A percentile compares a stretch with the other conserved stretches of the same genome.
phyloP scores from a whole-genome alignment of 2,329 filamentous ascomycete species.

The Trichophaea hybrida region DNA sequence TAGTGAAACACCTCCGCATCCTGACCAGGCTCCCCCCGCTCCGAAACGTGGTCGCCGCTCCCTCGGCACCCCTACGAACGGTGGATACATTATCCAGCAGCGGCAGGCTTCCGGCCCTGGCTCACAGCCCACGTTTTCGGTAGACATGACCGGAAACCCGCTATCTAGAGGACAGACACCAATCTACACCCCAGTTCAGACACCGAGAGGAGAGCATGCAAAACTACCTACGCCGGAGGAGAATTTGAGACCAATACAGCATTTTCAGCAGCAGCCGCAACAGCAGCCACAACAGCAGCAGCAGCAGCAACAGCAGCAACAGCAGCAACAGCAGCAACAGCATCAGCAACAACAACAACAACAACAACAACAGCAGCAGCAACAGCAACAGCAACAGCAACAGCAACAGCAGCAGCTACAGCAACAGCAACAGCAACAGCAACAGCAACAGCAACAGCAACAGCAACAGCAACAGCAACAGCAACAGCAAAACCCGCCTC shows the following conservation, averaged over 20 bases:
- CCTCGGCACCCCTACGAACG: slow-evolving; percentile 17
- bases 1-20: slow-evolving; percentile 11
- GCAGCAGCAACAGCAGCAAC: background rate
- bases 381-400: background rate
- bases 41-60: slow-evolving; percentile 22
- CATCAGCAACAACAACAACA: slow-evolving; percentile 1
- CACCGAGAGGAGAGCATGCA: background rate
- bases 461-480: slow-evolving; percentile 6
- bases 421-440: background rate
- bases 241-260: background rate
- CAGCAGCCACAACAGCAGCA: slow-evolving; percentile 4
- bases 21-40: slow-evolving; percentile 15
- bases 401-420: background rate
- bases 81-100: background rate
- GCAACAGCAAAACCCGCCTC: slow-evolving; percentile 7
- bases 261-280: slow-evolving; percentile 8
- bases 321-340: slow-evolving; percentile 3
- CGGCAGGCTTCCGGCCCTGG: background rate
- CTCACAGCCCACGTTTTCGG: slow-evolving; percentile 14
- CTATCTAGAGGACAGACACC: slow-evolving; percentile 6
- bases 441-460: background rate
- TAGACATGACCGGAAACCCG: slow-evolving; percentile 14
- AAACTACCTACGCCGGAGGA: background rate
- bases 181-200: background rate
- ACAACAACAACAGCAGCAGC: background rate